Evolutionary conservation across 208 protist species (phyloP), one percentile per base, ranked within the genome.

Genomic region (Lotmaria passim): DNA sequence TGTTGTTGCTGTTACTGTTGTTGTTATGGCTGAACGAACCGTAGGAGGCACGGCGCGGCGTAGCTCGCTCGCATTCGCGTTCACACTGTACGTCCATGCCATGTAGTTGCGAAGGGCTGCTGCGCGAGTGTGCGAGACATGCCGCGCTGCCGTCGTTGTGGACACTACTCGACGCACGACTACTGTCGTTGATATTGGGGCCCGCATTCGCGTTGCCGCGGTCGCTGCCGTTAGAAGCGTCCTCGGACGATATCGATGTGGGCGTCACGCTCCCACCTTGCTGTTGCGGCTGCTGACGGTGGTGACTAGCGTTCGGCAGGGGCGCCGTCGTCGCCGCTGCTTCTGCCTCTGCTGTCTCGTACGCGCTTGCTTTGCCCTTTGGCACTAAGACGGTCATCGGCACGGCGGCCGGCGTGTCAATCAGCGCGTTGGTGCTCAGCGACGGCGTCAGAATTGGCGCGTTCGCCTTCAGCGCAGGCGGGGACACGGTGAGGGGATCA

Each of bases 371-470:
- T n/a, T n/a, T n/a, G n/a, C n/a, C n/a, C 52, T 58, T 33, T 2
- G 52, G 52, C 33, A 58, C 15, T 3, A 15, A 7, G 8, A 55
- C 38, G 23, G 28, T 26, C 19, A 43, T 38, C 39, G 44, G 4
- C 17, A 2, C 21, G 17, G 10, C 1, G 1, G 26, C 31, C 0
- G 31, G 28, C 12, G n/a, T 17, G 21, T 65, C 59, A 0, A 31
- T 41, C 44, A 65, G 30, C 4, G 59, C 21, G 31, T 24, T 43
- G 28, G 44, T 31, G 44, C 59, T 65, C 36, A 21, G 15, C 11
- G 59, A 65, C 44, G 53, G 0, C 1, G 44, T 51, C 4, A 41
- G 21, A 12, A 47, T 8, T 11, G 59, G 31, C 21, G 59, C 39
- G 59, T 24, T 65, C 7, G 8, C 31, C 19, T 65, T 34, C 44